phyloP scores from a whole-genome alignment of 208 protist species.

The Crithidia fasciculata region DNA sequence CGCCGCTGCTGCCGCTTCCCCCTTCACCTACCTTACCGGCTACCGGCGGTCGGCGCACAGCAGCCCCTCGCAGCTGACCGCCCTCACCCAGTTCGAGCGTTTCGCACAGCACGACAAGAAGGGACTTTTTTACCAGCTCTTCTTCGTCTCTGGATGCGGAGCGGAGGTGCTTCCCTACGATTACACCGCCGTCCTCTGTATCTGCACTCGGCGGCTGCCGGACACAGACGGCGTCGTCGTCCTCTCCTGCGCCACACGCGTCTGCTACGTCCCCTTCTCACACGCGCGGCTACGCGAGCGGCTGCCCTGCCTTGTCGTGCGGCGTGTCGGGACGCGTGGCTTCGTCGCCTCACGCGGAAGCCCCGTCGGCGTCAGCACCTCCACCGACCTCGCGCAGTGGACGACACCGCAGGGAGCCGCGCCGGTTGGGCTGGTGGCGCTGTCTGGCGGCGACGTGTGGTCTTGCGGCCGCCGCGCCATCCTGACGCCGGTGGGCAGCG shows the following conservation, averaged over 20 bases:
- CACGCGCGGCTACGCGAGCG: constrained; percentile 39
- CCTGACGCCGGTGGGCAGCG: constrained; percentile 4
- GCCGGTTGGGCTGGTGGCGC: constrained; percentile 21
- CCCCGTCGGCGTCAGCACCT: constrained; percentile 62
- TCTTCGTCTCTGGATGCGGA: constrained; percentile 58
- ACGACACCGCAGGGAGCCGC: constrained; percentile 18
- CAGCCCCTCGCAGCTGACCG: neutral
- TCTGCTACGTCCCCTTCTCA: constrained; percentile 72
- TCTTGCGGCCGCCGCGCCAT: constrained; percentile 27
- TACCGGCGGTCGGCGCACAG: constrained; percentile 7
- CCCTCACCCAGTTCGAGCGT: constrained; percentile 6
- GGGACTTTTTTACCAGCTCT: constrained; percentile 38
- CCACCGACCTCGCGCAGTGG: constrained; percentile 33
- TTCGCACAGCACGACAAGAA: constrained; percentile 11
- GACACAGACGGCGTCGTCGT: constrained; percentile 12
- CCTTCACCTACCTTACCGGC: constrained; percentile 42
- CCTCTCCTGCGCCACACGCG: constrained; percentile 46
- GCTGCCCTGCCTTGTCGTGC: constrained; percentile 43
- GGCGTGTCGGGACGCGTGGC: constrained; percentile 24
- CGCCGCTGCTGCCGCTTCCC: neutral
- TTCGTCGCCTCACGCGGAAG: constrained; percentile 57
- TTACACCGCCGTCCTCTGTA: constrained; percentile 64
- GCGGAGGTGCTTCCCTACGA: constrained; percentile 81
- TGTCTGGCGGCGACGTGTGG: constrained; percentile 20
- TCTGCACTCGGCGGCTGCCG: constrained; percentile 35